Conservation (phyloP, 176 grass and related monocot genomes). For the Eragrostis nindensis region DNA sequence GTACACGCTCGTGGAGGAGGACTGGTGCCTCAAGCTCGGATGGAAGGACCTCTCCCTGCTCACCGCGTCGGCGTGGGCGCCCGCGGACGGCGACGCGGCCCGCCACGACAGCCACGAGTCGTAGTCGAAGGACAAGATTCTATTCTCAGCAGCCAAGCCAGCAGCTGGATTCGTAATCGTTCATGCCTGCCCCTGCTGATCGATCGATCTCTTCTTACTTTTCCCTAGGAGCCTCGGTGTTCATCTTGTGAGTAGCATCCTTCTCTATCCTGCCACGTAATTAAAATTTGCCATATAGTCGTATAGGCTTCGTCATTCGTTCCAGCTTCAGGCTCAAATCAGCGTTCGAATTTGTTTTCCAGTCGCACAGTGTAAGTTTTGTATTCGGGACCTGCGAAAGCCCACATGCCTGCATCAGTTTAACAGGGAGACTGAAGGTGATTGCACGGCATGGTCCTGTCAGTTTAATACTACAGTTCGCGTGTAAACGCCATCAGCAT, state of each 20-base stretch:
- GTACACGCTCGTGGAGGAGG: slow-evolving; percentile 84
- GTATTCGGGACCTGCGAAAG: background rate
- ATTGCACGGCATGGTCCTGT: background rate
- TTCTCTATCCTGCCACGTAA: too few relatives aligned
- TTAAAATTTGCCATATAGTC: too few relatives aligned
- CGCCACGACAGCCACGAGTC: background rate
- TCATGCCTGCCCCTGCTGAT: background rate
- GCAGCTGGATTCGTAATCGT: background rate
- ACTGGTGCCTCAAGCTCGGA: slow-evolving; percentile 72
- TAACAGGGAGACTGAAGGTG: background rate
- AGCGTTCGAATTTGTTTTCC: too few relatives aligned
- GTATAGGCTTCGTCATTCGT: too few relatives aligned
- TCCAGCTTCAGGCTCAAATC: too few relatives aligned
- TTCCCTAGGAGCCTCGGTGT: too few relatives aligned
- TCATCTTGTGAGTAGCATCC: too few relatives aligned
- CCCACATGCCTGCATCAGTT: background rate
- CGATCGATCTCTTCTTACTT: too few relatives aligned
- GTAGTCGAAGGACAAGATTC: background rate
- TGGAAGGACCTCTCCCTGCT: slow-evolving; percentile 96
- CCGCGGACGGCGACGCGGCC: background rate
- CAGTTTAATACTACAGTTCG: background rate
- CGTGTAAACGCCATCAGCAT: background rate
- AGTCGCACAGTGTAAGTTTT: too few relatives aligned
- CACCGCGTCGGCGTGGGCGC: slow-evolving; percentile 85
- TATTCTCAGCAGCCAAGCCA: background rate